phyloP scores from a whole-genome alignment of 2,329 filamentous ascomycete species.

The Tricladium varicosporioides region DNA sequence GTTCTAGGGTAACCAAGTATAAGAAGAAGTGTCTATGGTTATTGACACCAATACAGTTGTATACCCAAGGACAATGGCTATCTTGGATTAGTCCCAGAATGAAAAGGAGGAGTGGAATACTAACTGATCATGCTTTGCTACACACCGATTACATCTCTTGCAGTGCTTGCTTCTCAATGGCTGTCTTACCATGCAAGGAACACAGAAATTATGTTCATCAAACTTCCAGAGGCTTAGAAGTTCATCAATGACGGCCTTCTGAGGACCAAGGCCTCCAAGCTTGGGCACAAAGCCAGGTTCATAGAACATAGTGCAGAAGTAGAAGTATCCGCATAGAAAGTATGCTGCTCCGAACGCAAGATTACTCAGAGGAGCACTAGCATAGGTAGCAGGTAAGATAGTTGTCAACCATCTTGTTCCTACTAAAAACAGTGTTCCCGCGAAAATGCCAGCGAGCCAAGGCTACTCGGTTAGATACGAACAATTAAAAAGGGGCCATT shows the following conservation, averaged over 20 bases:
- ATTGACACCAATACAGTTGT: slow-evolving; percentile 93
- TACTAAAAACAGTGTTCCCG: slow-evolving; percentile 78
- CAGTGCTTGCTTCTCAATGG: slow-evolving; percentile 96
- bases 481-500: not conserved
- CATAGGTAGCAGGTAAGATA: slow-evolving; percentile 69
- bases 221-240: slow-evolving; percentile 83
- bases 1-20: slow-evolving; percentile 76
- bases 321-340: slow-evolving; percentile 77
- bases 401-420: slow-evolving; percentile 72
- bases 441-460: slow-evolving; percentile 91
- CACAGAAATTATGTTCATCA: slow-evolving; percentile 91
- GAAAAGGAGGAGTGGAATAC: slow-evolving; percentile 32
- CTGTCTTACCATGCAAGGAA: slow-evolving; percentile 89
- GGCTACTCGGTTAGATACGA: slow-evolving; percentile 53
- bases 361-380: slow-evolving; percentile 70
- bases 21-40: slow-evolving; percentile 95
- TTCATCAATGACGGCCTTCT: slow-evolving; percentile 85
- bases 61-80: slow-evolving; percentile 96
- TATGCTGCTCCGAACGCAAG: slow-evolving; percentile 67
- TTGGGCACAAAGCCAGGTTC: slow-evolving; percentile 95
- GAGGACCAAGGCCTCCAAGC: slow-evolving; percentile 81
- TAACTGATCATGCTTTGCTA: slow-evolving; percentile 96
- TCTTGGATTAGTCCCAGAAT: slow-evolving; percentile 23
- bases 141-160: slow-evolving; percentile 83
- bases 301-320: slow-evolving; percentile 77